Conservation (phyloP, 768 basidiomycete genomes). For the Daedaleopsis sinensis region DNA sequence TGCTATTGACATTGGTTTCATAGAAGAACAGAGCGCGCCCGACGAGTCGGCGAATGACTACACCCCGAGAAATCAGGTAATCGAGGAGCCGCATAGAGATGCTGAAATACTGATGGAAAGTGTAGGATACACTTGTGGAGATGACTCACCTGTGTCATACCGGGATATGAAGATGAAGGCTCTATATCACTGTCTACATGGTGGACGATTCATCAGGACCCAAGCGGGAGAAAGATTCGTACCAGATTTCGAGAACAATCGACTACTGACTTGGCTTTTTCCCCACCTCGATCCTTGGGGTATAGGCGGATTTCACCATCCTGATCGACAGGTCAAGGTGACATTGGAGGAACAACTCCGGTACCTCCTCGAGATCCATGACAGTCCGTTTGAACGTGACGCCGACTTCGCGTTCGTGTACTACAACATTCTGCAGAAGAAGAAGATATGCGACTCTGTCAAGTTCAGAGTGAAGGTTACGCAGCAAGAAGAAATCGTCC, state of each 20-base stretch:
- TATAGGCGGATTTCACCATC: slow-evolving; percentile 15
- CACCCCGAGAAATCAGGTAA: no score
- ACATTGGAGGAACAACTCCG: slow-evolving; percentile 2
- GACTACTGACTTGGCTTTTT: slow-evolving; percentile 14
- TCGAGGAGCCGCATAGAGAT: accelerated
- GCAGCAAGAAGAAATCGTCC: background rate
- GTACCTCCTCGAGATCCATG: background rate
- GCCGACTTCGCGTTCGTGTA: slow-evolving; percentile 22
- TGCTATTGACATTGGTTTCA: background rate
- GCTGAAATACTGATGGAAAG: background rate
- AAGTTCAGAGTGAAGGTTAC: slow-evolving; percentile 1
- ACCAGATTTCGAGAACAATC: slow-evolving; percentile 11
- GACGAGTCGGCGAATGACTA: background rate
- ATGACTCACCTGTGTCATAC: background rate
- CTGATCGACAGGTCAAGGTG: background rate
- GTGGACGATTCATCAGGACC: background rate
- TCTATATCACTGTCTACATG: background rate
- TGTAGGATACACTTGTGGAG: background rate
- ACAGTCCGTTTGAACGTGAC: slow-evolving; percentile 10
- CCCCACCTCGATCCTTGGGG: slow-evolving; percentile 22
- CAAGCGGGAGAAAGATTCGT: slow-evolving; percentile 1
- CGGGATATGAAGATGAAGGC: background rate
- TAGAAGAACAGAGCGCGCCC: background rate
- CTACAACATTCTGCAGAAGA: slow-evolving; percentile 23
- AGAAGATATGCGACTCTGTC: background rate